Percentiles rank a stretch among this genome's conserved stretches.
Evolutionary conservation across 495 filamentous ascomycete genomes (phyloP).

Genomic region (Lepraria neglecta): DNA sequence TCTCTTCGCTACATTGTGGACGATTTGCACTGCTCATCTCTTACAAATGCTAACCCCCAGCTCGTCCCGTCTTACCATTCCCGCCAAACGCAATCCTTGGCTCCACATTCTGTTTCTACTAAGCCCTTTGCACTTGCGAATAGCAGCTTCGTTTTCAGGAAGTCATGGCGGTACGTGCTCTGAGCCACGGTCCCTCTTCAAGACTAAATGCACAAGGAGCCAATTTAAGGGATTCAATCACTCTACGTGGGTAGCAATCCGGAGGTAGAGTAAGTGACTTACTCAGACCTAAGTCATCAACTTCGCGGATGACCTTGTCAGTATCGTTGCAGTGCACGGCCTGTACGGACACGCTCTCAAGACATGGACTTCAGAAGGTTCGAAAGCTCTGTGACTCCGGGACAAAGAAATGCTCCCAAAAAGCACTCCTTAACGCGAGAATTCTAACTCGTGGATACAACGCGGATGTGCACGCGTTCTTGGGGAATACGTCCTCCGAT

Average conservation of each 20-base stretch:
- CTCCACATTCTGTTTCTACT: no score
- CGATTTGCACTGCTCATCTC: no score
- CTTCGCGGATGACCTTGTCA: slow-evolving; percentile 3
- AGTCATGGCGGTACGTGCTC: background rate
- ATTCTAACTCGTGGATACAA: slow-evolving; percentile 31
- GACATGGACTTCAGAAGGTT: slow-evolving; percentile 28
- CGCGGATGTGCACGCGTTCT: slow-evolving; percentile 22
- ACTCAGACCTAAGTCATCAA: background rate
- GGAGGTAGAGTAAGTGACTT: slow-evolving; percentile 11
- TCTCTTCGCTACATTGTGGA: no score
- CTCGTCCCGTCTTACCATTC: no score
- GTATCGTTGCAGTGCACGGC: slow-evolving; percentile 39
- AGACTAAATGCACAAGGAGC: background rate
- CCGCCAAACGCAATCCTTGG: no score
- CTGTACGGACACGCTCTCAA: slow-evolving; percentile 32
- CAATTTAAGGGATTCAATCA: background rate
- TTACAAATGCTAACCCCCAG: no score
- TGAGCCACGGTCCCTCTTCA: background rate
- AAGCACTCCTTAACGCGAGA: slow-evolving; percentile 20
- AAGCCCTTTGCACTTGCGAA: background rate
- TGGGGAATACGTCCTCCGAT: slow-evolving; percentile 22
- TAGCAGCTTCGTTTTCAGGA: background rate
- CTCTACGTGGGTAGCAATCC: slow-evolving; percentile 5
- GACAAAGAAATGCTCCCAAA: slow-evolving; percentile 27
- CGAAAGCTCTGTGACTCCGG: slow-evolving; percentile 23